phyloP scores from a whole-genome alignment of 2,329 filamentous ascomycete species.

The Cercospora beticola region DNA sequence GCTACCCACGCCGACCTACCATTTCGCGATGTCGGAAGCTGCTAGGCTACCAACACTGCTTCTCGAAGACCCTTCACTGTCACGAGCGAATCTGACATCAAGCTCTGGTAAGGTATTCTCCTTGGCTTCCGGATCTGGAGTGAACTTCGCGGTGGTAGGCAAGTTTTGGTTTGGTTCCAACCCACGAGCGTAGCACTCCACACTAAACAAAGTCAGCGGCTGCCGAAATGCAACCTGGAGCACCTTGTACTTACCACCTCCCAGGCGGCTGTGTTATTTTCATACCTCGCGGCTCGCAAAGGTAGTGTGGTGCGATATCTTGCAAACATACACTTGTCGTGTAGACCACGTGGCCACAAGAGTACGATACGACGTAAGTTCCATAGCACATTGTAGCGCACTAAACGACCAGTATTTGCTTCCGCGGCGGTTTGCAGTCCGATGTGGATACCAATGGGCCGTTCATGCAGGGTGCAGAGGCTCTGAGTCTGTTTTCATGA shows the following conservation, averaged over 20 bases:
- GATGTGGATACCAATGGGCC: neutral
- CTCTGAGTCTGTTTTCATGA: neutral
- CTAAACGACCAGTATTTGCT: neutral
- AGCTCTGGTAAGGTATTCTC: slow-evolving; percentile 14
- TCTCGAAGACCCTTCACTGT: slow-evolving; percentile 13
- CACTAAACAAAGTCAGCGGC: neutral
- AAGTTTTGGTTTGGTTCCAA: slow-evolving; percentile 21
- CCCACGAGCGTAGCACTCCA: slow-evolving; percentile 26
- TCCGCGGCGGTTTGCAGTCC: slow-evolving; percentile 4
- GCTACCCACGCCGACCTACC: neutral
- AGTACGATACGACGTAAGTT: slow-evolving; percentile 27
- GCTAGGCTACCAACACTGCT: slow-evolving; percentile 19
- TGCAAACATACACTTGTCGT: slow-evolving; percentile 26
- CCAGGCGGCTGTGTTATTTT: slow-evolving; percentile 28
- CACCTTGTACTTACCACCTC: slow-evolving; percentile 2
- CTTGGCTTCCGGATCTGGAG: slow-evolving; percentile 18
- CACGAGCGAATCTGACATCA: neutral
- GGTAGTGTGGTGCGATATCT: slow-evolving; percentile 26
- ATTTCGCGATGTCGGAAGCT: slow-evolving; percentile 18
- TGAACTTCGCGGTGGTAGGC: slow-evolving; percentile 25
- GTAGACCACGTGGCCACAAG: slow-evolving; percentile 24
- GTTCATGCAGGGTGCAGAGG: slow-evolving; percentile 4
- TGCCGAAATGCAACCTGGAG: neutral
- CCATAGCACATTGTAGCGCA: slow-evolving; percentile 25
- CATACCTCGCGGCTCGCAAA: slow-evolving; percentile 27